Conservation (phyloP, 1,139 yeast genomes). For the Protomyces inouyei region DNA sequence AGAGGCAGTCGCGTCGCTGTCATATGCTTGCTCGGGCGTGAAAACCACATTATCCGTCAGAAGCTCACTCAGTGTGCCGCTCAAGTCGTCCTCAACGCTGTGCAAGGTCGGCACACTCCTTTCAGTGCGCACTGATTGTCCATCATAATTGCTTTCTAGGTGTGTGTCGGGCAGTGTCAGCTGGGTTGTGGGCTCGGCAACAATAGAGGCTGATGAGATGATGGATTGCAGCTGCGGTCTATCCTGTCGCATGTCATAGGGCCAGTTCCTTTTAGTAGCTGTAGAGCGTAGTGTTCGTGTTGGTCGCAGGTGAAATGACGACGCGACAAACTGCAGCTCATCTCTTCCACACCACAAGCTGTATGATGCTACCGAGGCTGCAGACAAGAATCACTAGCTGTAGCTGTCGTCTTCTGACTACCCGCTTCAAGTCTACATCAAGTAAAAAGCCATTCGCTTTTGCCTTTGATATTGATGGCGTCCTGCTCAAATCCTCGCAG, state of each 20-base stretch:
- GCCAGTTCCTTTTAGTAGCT: background rate
- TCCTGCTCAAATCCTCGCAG: conserved; percentile 70
- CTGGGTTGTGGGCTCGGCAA: conserved; percentile 8
- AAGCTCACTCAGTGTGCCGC: background rate
- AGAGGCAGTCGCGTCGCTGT: background rate
- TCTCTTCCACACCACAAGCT: no score
- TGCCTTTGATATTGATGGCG: conserved; percentile 85
- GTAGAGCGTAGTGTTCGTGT: background rate
- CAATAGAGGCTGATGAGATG: conserved; percentile 1
- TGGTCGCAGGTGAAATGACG: no score
- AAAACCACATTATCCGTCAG: background rate
- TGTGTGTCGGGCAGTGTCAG: background rate
- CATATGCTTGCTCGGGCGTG: background rate
- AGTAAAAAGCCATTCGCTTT: conserved; percentile 47
- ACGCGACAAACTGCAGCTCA: no score
- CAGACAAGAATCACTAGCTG: background rate
- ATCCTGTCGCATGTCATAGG: background rate
- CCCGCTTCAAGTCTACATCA: background rate
- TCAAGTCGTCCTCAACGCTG: conserved; percentile 4
- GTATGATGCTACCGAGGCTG: no score
- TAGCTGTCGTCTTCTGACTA: background rate
- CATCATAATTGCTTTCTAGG: background rate
- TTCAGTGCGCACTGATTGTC: background rate
- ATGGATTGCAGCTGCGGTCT: conserved; percentile 7
- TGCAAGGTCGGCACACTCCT: background rate